Base-by-base conservation (phyloP, 805 yeast genomes). In the Sugiyamaella valdiviana region DNA sequence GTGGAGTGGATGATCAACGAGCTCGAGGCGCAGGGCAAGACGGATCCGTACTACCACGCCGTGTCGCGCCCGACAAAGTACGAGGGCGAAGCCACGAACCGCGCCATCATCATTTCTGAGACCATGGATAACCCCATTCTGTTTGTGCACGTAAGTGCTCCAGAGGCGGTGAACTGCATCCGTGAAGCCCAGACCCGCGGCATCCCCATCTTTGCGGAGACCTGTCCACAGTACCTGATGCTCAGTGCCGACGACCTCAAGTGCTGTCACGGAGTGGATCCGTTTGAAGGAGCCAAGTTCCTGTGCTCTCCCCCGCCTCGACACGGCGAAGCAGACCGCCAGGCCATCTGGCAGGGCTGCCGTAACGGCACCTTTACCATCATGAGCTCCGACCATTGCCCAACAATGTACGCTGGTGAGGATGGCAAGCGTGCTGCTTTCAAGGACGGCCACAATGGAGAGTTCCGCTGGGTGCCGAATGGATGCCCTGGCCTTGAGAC, bases 1-100 rank as follows among this genome's bases (percentile, higher is more conserved):
- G 24, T 42, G 15, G 44, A 42, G 21, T 42, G 36, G 55, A 57
- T 69, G 50, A 65, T 61, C 37, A 66, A 66, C 24, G 67, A 70
- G 44, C 56, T 72, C 10, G 66, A 64, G 17, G 47, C 26, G 12
- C 36, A 35, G n/a, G 42, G 42, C 2, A 35, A 22, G 36, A 43
- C 39, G n/a, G 44, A 42, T 17, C 44, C 44, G 10, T 42, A 29
- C 23, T 39, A 39, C 37, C 44, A 42, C 15, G 36, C 44, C 12
- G 44, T 42, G 2, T 29, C 38, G 19, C 20, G 44, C 3, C 44
- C 44, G 6, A 20, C 38, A 14, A 32, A 42, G 22, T 26, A 26
- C 22, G 44, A 42, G 26, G 44, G 38, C 7, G 44, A 42, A 29
- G 44, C 44, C 2, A 42, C 44, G 9, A 29, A 42, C 15, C 44